These are phyloP conservation scores for Ambrosiella xylebori DNA, from an alignment of 2,329 filamentous ascomycete species.

Conservation along the genomic window DNA sequence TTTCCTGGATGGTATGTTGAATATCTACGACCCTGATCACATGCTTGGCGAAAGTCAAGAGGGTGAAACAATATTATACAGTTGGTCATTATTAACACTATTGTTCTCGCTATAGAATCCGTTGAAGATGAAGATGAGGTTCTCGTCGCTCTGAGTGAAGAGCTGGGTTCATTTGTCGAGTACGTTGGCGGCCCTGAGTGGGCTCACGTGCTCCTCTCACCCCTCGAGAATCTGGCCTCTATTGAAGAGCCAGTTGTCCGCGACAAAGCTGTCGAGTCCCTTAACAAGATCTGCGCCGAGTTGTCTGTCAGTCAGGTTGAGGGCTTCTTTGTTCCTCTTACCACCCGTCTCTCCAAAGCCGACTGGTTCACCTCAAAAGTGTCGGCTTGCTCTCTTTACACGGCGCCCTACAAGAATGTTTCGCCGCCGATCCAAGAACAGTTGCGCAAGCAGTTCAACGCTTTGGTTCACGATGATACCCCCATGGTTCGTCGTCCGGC, in stretches of 20 bases:
- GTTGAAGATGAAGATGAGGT: constrained; percentile 99
- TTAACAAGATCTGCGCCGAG: constrained; percentile 97
- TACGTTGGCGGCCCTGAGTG: constrained; percentile 90
- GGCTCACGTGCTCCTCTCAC: constrained; percentile 90
- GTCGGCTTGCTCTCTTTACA: constrained; percentile 90
- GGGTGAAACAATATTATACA: no score
- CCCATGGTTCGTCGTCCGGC: constrained; percentile 97
- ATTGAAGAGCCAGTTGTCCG: constrained; percentile 96
- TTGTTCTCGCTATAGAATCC: constrained; percentile 48
- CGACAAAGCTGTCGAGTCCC: constrained; percentile 97
- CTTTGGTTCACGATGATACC: constrained; percentile 93
- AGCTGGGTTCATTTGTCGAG: constrained; percentile 91
- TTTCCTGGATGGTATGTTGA: constrained; percentile 79
- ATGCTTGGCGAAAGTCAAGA: no score
- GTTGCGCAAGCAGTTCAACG: constrained; percentile 78
- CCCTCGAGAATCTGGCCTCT: constrained; percentile 90
- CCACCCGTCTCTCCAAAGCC: constrained; percentile 89
- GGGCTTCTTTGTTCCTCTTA: constrained; percentile 91
- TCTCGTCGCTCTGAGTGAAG: constrained; percentile 87
- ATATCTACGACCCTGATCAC: constrained; percentile 3
- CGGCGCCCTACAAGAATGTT: constrained; percentile 81
- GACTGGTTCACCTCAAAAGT: constrained; percentile 99
- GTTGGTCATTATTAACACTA: constrained; percentile 18
- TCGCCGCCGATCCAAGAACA: constrained; percentile 75
- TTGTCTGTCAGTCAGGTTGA: constrained; percentile 86